Percentiles rank a stretch among this genome's conserved stretches.
Evolutionary conservation across 1,284 basidiomycete genomes (phyloP).

Genomic region (Cutaneotrichosporon daszewskae): DNA sequence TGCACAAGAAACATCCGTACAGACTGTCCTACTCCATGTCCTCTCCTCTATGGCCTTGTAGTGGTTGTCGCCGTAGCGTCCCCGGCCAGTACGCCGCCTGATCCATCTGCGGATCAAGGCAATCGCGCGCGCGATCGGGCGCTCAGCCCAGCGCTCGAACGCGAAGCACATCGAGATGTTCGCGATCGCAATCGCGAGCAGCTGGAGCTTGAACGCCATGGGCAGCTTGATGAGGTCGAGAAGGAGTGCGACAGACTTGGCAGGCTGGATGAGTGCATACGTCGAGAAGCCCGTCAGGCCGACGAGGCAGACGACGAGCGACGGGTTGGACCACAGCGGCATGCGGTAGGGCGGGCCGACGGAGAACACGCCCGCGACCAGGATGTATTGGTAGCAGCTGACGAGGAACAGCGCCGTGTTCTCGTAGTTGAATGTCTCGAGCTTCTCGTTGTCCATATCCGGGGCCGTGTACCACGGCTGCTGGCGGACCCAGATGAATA

Average conservation of each 20-base stretch:
- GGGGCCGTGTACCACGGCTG: constrained; percentile 76
- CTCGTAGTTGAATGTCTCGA: constrained; percentile 88
- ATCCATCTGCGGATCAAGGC: constrained; percentile 40
- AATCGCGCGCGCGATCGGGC: constrained; percentile 57
- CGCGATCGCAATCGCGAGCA: constrained; percentile 63
- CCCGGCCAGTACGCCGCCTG: constrained; percentile 26
- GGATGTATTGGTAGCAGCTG: constrained; percentile 97
- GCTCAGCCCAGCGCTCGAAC: constrained; percentile 74
- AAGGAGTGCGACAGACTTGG: constrained; percentile 57
- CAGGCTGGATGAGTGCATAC: constrained; percentile 67
- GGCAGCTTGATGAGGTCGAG: constrained; percentile 78
- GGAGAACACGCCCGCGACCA: constrained; percentile 93
- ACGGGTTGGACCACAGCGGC: constrained; percentile 91
- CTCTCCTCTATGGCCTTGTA: constrained; percentile 52
- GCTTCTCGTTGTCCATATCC: constrained; percentile 61
- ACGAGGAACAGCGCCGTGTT: constrained; percentile 89
- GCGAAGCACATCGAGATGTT: constrained; percentile 70
- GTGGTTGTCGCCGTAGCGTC: constrained; percentile 45
- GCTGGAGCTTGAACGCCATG: constrained; percentile 59
- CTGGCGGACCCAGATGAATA: constrained; percentile 77
- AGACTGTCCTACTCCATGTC: no score
- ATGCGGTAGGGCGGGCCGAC: constrained; percentile 95
- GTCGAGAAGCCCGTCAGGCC: constrained; percentile 65
- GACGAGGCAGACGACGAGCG: constrained; percentile 66
- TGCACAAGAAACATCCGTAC: no score